A percentile compares a stretch with the other conserved stretches of the same genome.
phyloP scores from a whole-genome alignment of 805 yeast species.

The Lachancea thermotolerans region DNA sequence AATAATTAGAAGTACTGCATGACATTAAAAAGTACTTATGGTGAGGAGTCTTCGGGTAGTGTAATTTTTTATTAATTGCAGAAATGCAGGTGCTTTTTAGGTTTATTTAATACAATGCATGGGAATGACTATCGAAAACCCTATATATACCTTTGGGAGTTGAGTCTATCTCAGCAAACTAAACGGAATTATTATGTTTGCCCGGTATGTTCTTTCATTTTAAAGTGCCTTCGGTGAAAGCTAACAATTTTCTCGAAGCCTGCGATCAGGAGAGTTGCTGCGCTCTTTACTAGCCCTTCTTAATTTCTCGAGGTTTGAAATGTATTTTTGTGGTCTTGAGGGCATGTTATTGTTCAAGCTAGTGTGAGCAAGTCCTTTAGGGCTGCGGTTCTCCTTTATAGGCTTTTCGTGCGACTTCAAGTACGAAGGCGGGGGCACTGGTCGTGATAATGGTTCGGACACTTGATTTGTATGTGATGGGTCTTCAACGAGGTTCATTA shows the following conservation, averaged over 20 bases:
- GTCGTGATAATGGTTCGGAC: neutral
- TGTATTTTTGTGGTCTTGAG: neutral
- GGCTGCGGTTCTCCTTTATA: neutral
- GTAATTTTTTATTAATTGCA: neutral
- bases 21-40: neutral
- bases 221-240: no score
- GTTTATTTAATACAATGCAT: no score
- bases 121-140: no score
- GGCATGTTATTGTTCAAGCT: neutral
- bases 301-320: conserved; percentile 2
- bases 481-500: conserved; percentile 14
- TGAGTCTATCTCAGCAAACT: no score
- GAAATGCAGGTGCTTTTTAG: no score
- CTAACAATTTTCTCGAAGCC: no score
- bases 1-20: neutral
- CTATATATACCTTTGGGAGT: no score
- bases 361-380: neutral
- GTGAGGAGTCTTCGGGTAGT: neutral
- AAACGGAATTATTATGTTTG: no score
- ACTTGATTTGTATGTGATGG: neutral
- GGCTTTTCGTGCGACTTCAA: neutral
- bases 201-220: no score
- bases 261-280: neutral
- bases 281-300: neutral
- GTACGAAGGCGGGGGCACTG: neutral